These are phyloP conservation scores for Phytophthora idaei DNA, from an alignment of 352 stramenopile genomes.

Conservation along the genomic window DNA sequence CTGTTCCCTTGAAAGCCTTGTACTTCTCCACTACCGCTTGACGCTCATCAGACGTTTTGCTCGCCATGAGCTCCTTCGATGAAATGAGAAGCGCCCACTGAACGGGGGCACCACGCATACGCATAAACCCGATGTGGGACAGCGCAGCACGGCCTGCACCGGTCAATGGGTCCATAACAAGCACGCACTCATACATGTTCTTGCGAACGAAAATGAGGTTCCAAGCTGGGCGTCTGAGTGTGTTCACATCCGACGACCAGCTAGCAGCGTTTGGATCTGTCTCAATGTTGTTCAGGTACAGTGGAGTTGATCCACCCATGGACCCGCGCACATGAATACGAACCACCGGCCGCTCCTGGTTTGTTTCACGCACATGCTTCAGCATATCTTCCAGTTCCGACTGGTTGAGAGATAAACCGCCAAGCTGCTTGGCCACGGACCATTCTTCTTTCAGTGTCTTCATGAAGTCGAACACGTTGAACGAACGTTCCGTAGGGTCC, in stretches of 20 bases:
- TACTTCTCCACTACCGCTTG: constrained; percentile 46
- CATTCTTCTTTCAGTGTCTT: constrained; percentile 78
- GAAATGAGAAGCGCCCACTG: constrained; percentile 80
- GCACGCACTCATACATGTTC: constrained; percentile 88
- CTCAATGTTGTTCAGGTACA: constrained; percentile 88
- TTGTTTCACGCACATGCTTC: constrained; percentile 57
- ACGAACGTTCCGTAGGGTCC: constrained; percentile 81
- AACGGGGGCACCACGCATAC: constrained; percentile 71
- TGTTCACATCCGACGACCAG: constrained; percentile 55
- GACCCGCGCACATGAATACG: constrained; percentile 75
- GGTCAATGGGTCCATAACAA: constrained; percentile 73
- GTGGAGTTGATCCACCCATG: constrained; percentile 56
- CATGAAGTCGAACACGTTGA: constrained; percentile 94
- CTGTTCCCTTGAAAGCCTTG: constrained; percentile 42
- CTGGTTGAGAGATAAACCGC: constrained; percentile 46
- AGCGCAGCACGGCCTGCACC: constrained; percentile 53
- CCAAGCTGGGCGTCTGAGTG: constrained; percentile 63
- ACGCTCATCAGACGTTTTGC: constrained; percentile 47
- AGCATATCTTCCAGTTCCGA: constrained; percentile 68
- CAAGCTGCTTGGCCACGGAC: constrained; percentile 74
- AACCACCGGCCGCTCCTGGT: constrained; percentile 45
- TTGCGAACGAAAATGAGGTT: constrained; percentile 86
- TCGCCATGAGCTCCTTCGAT: constrained; percentile 69
- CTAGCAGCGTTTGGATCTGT: constrained; percentile 57
- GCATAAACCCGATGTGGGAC: constrained; percentile 70